phyloP scores from a whole-genome alignment of 352 stramenopile genomes.

The Phytophthora sp. region DNA sequence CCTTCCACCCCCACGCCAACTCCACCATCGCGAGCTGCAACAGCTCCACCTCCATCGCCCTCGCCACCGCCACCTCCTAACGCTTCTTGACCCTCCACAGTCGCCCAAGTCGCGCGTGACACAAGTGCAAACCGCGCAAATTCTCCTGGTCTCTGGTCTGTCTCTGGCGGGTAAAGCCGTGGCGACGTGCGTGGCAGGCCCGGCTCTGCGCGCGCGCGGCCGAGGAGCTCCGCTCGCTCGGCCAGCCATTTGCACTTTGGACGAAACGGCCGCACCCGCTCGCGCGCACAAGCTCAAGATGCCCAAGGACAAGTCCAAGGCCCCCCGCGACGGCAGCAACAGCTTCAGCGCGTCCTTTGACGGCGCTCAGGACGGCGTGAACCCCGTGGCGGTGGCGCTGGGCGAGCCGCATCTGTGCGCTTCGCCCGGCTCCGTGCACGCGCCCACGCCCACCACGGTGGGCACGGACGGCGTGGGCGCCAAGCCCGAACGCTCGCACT shows the following conservation, averaged over 20 bases:
- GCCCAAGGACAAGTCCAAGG: conserved; percentile 33
- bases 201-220: background rate
- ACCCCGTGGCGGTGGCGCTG: conserved; percentile 40
- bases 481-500: conserved; percentile 53
- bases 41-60: too few relatives aligned
- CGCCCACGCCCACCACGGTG: conserved; percentile 12
- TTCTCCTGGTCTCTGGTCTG: too few relatives aligned
- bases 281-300: conserved; percentile 11
- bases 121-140: too few relatives aligned
- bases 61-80: too few relatives aligned
- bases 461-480: conserved; percentile 21
- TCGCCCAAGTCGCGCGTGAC: too few relatives aligned
- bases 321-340: conserved; percentile 21
- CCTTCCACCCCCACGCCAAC: too few relatives aligned
- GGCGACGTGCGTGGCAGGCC: conserved; percentile 11
- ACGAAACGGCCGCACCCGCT: background rate
- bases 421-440: conserved; percentile 30
- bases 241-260: conserved; percentile 9
- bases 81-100: too few relatives aligned
- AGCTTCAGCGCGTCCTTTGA: conserved; percentile 35
- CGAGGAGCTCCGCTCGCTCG: background rate
- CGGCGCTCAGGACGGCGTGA: conserved; percentile 33
- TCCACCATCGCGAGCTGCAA: background rate
- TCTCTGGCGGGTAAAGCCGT: too few relatives aligned
- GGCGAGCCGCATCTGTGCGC: conserved; percentile 25